phyloP scores from a whole-genome alignment of 768 basidiomycete genomes.

The Floccularia luteovirens region DNA sequence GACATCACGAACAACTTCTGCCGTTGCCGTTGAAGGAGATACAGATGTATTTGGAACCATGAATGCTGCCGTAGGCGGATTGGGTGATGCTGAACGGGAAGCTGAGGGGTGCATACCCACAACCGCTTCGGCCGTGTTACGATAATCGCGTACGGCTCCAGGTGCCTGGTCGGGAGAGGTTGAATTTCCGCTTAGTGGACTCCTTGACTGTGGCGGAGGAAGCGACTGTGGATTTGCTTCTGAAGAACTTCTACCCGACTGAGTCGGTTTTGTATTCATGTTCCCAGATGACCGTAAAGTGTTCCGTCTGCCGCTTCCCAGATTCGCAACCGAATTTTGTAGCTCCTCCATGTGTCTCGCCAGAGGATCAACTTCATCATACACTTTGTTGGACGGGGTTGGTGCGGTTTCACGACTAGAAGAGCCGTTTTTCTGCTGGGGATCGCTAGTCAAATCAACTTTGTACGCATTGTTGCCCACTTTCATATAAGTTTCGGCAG shows the following conservation, averaged over 20 bases:
- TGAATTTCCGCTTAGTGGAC: conserved; percentile 9
- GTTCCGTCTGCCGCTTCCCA: conserved; percentile 40
- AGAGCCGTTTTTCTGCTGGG: conserved; percentile 37
- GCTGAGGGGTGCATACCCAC: conserved; percentile 68
- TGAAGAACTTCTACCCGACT: conserved; percentile 12
- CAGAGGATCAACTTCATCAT: conserved; percentile 48
- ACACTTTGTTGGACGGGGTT: conserved; percentile 21
- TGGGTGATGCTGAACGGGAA: conserved; percentile 73
- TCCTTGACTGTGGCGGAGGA: conserved; percentile 23
- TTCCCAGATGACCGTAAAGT: conserved; percentile 21
- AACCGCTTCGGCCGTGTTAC: conserved; percentile 66
- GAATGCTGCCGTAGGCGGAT: conserved; percentile 64
- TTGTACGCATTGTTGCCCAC: conserved; percentile 62
- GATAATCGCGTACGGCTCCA: conserved; percentile 47
- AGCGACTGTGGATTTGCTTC: conserved; percentile 19
- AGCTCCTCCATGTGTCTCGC: conserved; percentile 61
- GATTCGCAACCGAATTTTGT: conserved; percentile 34
- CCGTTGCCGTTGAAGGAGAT: conserved; percentile 26
- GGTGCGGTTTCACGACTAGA: conserved; percentile 10
- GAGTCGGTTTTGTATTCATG: conserved; percentile 14
- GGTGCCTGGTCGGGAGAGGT: conserved; percentile 15
- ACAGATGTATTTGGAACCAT: conserved; percentile 55
- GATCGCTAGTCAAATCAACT: conserved; percentile 59
- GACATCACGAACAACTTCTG: conserved; percentile 64
- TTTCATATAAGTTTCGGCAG: conserved; percentile 59